Evolutionary conservation across 345 rosid genomes (phyloP).

Genomic region (Salix suchowensis): DNA sequence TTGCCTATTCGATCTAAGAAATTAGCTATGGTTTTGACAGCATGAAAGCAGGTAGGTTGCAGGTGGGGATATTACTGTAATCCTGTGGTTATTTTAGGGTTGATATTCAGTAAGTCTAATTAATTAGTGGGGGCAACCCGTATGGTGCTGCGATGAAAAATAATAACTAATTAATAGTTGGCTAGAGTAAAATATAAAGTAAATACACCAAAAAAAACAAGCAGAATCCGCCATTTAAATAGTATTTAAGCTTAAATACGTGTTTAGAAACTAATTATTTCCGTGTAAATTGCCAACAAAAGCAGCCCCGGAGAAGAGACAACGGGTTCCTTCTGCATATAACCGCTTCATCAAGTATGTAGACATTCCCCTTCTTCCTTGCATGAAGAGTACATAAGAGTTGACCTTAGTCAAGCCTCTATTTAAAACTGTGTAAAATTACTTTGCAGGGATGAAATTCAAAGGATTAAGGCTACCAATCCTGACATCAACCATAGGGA

Average conservation of each 20-base stretch:
- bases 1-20: background rate
- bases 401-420: background rate
- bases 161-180: too few species aligned
- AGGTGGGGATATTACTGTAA: too few species aligned
- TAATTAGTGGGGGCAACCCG: too few species aligned
- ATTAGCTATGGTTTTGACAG: too few species aligned
- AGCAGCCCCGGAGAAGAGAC: constrained; percentile 97
- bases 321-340: constrained; percentile 96
- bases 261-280: background rate
- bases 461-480: constrained; percentile 90
- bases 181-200: too few species aligned
- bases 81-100: too few species aligned
- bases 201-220: too few species aligned
- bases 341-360: constrained; percentile 94
- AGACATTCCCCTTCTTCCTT: background rate
- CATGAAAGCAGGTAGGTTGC: too few species aligned
- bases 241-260: too few species aligned
- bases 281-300: constrained; percentile 7
- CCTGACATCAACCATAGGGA: constrained; percentile 96
- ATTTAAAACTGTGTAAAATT: background rate
- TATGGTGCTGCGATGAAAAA: too few species aligned
- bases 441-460: constrained; percentile 80
- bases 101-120: background rate
- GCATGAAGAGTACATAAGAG: background rate
- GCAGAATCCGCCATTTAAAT: too few species aligned